Base-by-base conservation (phyloP, 768 basidiomycete species). In the Collybia nuda region DNA sequence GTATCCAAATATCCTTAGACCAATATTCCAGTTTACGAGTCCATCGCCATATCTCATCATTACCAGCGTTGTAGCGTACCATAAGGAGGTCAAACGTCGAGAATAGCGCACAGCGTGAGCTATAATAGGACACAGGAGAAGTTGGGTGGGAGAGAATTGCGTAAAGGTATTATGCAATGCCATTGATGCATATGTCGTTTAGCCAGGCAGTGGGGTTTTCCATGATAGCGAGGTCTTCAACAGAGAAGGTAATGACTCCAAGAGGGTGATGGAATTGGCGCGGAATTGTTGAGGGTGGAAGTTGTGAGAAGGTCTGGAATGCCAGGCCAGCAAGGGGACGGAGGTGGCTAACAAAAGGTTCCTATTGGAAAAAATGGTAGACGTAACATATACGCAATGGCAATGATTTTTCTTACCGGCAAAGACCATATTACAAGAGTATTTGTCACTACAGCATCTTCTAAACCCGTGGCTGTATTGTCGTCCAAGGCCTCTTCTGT, bases 51-150 rank as follows among this genome's bases (percentile, higher is more conserved):
- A 44, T 26, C 35, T 44, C 28, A 21, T 44, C 44, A 36, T 45
- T 36, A 29, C 36, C 36, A 19, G 4, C 29, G 19, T 45, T 45
- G 44, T 45, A 45, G 32, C 29, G 32, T 45, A 45, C 36, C 32
- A 45, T 45, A 36, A 22, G 44, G 35, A 45, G 44, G 44, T 45
- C 44, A 45, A 35, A 36, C 32, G 19, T 45, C 37, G 44, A 45
- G 37, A 45, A 45, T 18, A 36, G 32, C 21, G 44, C 32, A 21
- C 44, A 45, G 32, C 32, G 38, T 40, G 32, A 36, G 36, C 29
- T 45, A 22, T 45, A 36, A 35, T 29, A 45, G 29, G 36, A 35
- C 29, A 36, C 32, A 45, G 44, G 44, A 11, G 12, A 45, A 35
- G 44, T 35, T 15, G 44, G 19, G 32, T 45, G 44, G 5, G 32